These are phyloP conservation scores for Suillus alpinus DNA, from an alignment of 768 basidiomycete genomes.

Conservation along the genomic window DNA sequence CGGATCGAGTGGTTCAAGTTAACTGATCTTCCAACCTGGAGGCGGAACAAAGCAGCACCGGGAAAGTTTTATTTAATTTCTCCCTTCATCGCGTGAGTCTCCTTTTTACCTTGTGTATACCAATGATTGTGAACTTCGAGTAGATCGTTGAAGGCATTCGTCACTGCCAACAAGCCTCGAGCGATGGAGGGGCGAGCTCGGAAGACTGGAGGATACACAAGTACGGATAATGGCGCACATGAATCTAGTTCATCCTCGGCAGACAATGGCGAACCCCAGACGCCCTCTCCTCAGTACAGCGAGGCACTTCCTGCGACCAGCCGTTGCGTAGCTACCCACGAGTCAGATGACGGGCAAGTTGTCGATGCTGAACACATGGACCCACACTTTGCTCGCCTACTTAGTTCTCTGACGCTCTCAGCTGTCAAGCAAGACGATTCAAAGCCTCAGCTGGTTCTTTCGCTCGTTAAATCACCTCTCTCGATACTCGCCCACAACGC, in stretches of 20 bases:
- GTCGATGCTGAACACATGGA: slow-evolving; percentile 42
- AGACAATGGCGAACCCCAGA: slow-evolving; percentile 60
- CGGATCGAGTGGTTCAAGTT: slow-evolving; percentile 97
- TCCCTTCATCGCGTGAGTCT: slow-evolving; percentile 81
- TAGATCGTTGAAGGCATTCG: slow-evolving; percentile 56
- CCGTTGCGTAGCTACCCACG: slow-evolving; percentile 22
- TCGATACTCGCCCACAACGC: slow-evolving; percentile 3
- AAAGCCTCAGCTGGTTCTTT: slow-evolving; percentile 8
- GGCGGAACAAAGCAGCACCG: slow-evolving; percentile 59
- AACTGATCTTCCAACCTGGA: slow-evolving; percentile 91
- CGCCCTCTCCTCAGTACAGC: slow-evolving; percentile 59
- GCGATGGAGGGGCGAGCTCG: slow-evolving; percentile 33
- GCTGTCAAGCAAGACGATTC: slow-evolving; percentile 32
- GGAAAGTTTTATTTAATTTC: slow-evolving; percentile 94
- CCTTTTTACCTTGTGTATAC: background rate
- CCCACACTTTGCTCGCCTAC: slow-evolving; percentile 68
- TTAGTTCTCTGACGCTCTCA: slow-evolving; percentile 62
- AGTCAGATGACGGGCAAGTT: slow-evolving; percentile 32
- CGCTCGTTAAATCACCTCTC: slow-evolving; percentile 3
- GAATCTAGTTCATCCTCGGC: slow-evolving; percentile 69
- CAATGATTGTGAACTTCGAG: slow-evolving; percentile 5
- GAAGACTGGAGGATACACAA: slow-evolving; percentile 25
- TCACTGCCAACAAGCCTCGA: slow-evolving; percentile 60
- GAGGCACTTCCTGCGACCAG: slow-evolving; percentile 31
- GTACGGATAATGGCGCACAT: slow-evolving; percentile 39